phyloP scores from a whole-genome alignment of 352 stramenopile species.

The Globisporangium orthogonon region DNA sequence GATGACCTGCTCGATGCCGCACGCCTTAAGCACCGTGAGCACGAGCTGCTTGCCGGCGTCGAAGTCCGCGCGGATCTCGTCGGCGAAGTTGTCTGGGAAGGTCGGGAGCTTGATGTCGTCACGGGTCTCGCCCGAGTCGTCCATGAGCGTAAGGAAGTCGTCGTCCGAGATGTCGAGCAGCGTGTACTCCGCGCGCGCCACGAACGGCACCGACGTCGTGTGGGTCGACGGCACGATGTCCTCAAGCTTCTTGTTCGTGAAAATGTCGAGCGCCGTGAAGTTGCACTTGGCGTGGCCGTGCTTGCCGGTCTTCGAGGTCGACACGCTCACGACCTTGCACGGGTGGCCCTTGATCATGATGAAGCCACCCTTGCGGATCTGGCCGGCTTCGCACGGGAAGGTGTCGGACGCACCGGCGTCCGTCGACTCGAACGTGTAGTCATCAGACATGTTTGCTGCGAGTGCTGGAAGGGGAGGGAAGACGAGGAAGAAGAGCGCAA shows the following conservation, averaged over 20 bases:
- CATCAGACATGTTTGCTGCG: constrained; percentile 29
- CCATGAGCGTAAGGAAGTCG: constrained; percentile 97
- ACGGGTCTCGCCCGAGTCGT: constrained; percentile 96
- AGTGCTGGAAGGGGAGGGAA: neutral
- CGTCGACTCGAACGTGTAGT: constrained; percentile 90
- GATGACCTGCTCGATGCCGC: constrained; percentile 98
- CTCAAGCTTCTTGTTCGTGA: constrained; percentile 99
- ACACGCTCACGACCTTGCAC: constrained; percentile 97
- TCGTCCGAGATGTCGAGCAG: constrained; percentile 98
- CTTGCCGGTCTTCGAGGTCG: constrained; percentile 99
- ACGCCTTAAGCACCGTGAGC: constrained; percentile 95
- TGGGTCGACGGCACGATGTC: constrained; percentile 99
- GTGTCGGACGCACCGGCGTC: constrained; percentile 97
- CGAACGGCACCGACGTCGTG: constrained; percentile 97
- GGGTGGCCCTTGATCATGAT: constrained; percentile 99
- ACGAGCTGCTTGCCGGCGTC: constrained; percentile 95
- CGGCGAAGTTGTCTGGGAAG: constrained; percentile 92
- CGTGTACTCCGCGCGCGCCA: constrained; percentile 95
- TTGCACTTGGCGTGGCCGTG: constrained; percentile 99
- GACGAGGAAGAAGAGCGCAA: neutral
- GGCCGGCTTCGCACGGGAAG: constrained; percentile 97
- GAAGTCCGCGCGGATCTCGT: constrained; percentile 96
- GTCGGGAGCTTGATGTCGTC: constrained; percentile 97
- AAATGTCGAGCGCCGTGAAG: constrained; percentile 99
- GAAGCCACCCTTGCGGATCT: constrained; percentile 99